Evolutionary conservation across 225 moss, liverwort and hornwort species (phyloP).

Genomic region (Polytrichum commune): DNA sequence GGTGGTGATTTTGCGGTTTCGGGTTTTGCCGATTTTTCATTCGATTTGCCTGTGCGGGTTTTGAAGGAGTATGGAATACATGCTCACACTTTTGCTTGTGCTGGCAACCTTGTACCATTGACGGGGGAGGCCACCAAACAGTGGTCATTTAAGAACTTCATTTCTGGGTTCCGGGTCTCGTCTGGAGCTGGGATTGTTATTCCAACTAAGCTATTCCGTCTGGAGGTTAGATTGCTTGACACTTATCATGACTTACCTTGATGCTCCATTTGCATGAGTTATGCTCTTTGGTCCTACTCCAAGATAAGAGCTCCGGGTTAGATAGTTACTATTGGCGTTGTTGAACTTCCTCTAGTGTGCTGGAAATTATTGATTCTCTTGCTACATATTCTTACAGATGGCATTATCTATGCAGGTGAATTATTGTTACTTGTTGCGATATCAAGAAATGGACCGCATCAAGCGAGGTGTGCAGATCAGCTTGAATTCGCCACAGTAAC

Average conservation of each 20-base stretch:
- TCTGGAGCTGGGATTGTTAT: constrained; percentile 92
- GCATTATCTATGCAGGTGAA: constrained; percentile 60
- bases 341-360: too few species aligned
- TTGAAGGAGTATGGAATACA: constrained; percentile 86
- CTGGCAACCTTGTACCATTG: constrained; percentile 85
- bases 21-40: constrained; percentile 89
- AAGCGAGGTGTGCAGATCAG: constrained; percentile 97
- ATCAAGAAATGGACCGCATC: constrained; percentile 71
- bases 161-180: constrained; percentile 78
- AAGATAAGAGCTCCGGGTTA: too few species aligned
- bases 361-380: too few species aligned
- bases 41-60: constrained; percentile 76
- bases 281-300: too few species aligned
- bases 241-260: too few species aligned
- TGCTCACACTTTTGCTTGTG: constrained; percentile 85
- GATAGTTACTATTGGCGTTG: too few species aligned
- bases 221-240: constrained; percentile 56
- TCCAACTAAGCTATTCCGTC: constrained; percentile 93
- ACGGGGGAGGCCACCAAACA: constrained; percentile 57
- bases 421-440: constrained; percentile 82
- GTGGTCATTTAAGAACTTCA: constrained; percentile 60
- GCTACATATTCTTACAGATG: too few species aligned
- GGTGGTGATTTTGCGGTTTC: constrained; percentile 97
- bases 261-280: too few species aligned
- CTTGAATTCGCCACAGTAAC: constrained; percentile 80